These are phyloP conservation scores for Scenedesmus sp. DNA, from an alignment of 163 green algal genomes.

Conservation along the genomic window DNA sequence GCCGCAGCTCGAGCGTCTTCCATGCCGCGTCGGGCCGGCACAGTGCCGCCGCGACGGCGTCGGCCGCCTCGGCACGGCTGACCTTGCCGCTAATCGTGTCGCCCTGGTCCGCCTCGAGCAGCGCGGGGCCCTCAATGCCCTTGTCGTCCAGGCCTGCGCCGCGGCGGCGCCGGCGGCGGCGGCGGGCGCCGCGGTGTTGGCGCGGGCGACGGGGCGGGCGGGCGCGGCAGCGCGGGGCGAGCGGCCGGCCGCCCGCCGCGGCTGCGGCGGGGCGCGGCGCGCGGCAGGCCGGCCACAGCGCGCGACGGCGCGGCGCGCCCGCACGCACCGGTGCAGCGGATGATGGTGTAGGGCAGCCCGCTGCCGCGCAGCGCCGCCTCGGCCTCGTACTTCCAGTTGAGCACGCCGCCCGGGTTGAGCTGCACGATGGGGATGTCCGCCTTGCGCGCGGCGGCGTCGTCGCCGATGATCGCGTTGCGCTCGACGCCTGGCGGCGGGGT, in stretches of 20 bases:
- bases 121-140: slow-evolving; percentile 10
- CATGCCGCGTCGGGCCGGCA: slow-evolving; percentile 57
- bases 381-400: slow-evolving; percentile 91
- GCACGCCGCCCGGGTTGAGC: slow-evolving; percentile 81
- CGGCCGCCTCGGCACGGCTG: slow-evolving; percentile 74
- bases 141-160: slow-evolving; percentile 37
- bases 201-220: no score
- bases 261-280: no score
- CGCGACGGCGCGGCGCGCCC: not conserved
- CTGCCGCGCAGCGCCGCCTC: slow-evolving; percentile 70
- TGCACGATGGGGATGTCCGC: slow-evolving; percentile 85
- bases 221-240: no score
- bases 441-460: slow-evolving; percentile 76
- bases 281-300: not conserved
- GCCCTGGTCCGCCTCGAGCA: slow-evolving; percentile 80
- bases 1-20: slow-evolving; percentile 88
- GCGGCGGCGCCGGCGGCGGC: no score
- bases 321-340: slow-evolving; percentile 73
- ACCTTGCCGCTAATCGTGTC: slow-evolving; percentile 81
- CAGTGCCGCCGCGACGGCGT: slow-evolving; percentile 58
- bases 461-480: slow-evolving; percentile 85
- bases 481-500: slow-evolving; percentile 81
- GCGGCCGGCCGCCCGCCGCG: no score
- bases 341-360: slow-evolving; percentile 79
- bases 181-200: no score